Base-by-base conservation (phyloP, 2,329 filamentous ascomycete genomes). In the Aspergillus texensis region DNA sequence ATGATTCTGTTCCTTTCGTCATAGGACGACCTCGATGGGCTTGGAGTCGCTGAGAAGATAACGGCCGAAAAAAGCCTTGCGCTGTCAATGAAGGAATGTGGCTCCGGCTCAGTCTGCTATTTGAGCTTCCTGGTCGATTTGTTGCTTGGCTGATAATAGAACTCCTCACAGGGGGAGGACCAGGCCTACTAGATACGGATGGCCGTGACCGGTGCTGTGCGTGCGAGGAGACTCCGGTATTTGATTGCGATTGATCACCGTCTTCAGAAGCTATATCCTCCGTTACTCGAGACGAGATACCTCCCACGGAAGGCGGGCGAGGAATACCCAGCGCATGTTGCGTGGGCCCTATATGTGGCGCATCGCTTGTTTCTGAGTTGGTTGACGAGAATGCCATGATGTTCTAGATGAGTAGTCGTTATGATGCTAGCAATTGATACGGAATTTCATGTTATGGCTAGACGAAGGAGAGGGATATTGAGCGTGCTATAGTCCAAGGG, bases 21-120 rank as follows among this genome's bases (percentile, higher is more conserved):
- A 74, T 63, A 43, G 82, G 84, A 54, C 82, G 82, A 69, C 83
- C 89, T 76, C 94, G 86, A 79, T 98, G 95, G 60, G 93, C 93
- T 79, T 98, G 94, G 57, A 98, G 83, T 76, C 93, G 91, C 77
- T 97, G 93, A 28, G 94, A 96, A 80, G 94, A 98, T 93, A 99
- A 96, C 45, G 95, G 95, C 26, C 90, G 91, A 75, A 96, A 97
- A 81, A 99, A 98, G 60, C 92, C 94, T 73, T 94, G 91, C 19
- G 93, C 93, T 3, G 93, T 90, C 59, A 99, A 82, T 1, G 91
- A 93, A 1, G 95, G 94, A 24, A 96, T 93, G 82, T 99, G 95
- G 48, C 92, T 95, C 73, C 90, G 87, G 75, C 90, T 93, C 53
- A 90, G 84, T 48, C 91, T 85, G 68, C 89, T 94, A 19, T 84